A percentile compares a stretch with the other conserved stretches of the same genome.
phyloP scores from a whole-genome alignment of 2,329 filamentous ascomycete genomes.

The Colletotrichum lindemuthianum region DNA sequence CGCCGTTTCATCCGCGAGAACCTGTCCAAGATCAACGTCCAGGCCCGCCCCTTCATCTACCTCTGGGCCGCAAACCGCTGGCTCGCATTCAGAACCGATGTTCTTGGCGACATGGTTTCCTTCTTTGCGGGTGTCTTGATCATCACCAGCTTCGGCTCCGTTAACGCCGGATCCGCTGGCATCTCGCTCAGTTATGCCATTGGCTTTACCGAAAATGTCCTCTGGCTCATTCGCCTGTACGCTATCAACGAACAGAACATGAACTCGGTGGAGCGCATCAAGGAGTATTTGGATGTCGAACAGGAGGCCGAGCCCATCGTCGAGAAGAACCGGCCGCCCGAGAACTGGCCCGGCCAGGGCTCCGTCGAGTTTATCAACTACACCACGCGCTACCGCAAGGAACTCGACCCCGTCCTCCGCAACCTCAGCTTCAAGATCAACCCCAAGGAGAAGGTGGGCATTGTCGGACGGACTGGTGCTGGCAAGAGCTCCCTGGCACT shows the following conservation, averaged over 20 bases:
- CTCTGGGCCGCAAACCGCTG: constrained; percentile 97
- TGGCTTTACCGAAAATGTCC: constrained; percentile 94
- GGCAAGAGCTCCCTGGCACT: constrained; percentile 96
- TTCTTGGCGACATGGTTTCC: constrained; percentile 88
- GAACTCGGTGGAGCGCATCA: constrained; percentile 98
- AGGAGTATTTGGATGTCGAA: constrained; percentile 96
- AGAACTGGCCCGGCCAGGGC: constrained; percentile 87
- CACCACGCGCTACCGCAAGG: constrained; percentile 86
- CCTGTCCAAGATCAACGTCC: constrained; percentile 85
- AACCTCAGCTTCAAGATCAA: constrained; percentile 87
- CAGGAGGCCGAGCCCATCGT: constrained; percentile 87
- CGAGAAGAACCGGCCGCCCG: constrained; percentile 78
- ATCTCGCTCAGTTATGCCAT: constrained; percentile 96
- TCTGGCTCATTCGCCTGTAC: constrained; percentile 96
- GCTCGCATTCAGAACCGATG: constrained; percentile 91
- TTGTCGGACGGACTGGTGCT: constrained; percentile 93
- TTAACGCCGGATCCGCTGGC: constrained; percentile 92
- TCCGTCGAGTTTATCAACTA: constrained; percentile 90
- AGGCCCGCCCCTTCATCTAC: constrained; percentile 93
- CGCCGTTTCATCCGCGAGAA: constrained; percentile 94
- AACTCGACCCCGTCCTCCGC: constrained; percentile 87
- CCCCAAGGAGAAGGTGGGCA: constrained; percentile 91
- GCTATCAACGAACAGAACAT: constrained; percentile 98
- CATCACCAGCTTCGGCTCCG: constrained; percentile 79
- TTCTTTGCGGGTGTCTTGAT: constrained; percentile 96